These are phyloP conservation scores for Psilocybe mexicana DNA, from an alignment of 1,284 basidiomycete species.

Conservation along the genomic window DNA sequence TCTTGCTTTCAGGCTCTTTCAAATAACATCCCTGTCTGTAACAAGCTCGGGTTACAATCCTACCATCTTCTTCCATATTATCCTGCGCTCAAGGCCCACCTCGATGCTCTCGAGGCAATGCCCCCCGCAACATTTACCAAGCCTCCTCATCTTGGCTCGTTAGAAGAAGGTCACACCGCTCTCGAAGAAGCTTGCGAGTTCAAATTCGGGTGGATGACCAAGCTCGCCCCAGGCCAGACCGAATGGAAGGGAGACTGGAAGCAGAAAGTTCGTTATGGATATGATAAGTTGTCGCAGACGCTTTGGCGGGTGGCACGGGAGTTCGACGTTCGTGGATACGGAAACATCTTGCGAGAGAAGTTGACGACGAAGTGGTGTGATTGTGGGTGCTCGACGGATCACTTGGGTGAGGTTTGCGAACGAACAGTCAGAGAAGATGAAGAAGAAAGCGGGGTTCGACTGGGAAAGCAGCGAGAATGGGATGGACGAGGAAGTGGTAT, in stretches of 20 bases:
- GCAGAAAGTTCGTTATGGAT: conserved; percentile 56
- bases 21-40: conserved; percentile 63
- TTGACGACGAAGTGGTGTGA: conserved; percentile 72
- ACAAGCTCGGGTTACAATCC: conserved; percentile 63
- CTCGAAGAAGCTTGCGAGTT: conserved; percentile 59
- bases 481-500: conserved; percentile 69
- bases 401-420: conserved; percentile 72
- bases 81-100: conserved; percentile 56
- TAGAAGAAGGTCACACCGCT: conserved; percentile 54
- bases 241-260: conserved; percentile 59
- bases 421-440: conserved; percentile 67
- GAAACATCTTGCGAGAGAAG: conserved; percentile 66
- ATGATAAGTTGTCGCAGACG: conserved; percentile 59
- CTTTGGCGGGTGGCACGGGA: conserved; percentile 67
- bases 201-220: conserved; percentile 25
- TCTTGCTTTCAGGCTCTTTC: conserved; percentile 53
- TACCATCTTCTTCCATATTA: conserved; percentile 60
- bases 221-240: conserved; percentile 28
- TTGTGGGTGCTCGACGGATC: conserved; percentile 74
- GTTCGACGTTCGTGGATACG: conserved; percentile 70
- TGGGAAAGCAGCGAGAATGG: conserved; percentile 67
- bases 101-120: conserved; percentile 57
- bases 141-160: conserved; percentile 59
- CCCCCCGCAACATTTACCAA: conserved; percentile 57
- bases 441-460: conserved; percentile 48